Evolutionary conservation across 2,329 filamentous ascomycete species (phyloP).

Genomic region (Calonectria crousiana): DNA sequence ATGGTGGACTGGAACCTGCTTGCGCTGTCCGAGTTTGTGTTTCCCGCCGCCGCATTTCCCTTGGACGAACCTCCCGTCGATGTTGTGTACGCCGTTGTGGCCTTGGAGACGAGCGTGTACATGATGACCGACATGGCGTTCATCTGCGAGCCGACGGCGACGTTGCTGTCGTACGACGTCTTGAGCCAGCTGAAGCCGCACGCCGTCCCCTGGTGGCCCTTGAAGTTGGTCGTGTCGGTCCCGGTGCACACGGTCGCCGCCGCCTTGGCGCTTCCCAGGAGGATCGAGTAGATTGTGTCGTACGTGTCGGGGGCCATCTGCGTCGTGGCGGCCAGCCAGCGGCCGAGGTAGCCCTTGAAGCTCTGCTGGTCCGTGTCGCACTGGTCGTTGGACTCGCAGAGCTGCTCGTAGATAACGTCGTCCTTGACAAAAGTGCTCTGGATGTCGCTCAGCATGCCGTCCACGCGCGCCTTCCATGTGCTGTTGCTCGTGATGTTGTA

Average conservation of each 20-base stretch:
- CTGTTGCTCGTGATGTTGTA: constrained; percentile 68
- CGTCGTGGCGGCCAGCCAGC: constrained; percentile 71
- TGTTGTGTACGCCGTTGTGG: constrained; percentile 61
- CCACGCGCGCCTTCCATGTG: constrained; percentile 69
- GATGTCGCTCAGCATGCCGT: constrained; percentile 67
- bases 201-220: constrained; percentile 67
- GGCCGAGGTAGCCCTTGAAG: constrained; percentile 81
- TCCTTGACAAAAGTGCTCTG: constrained; percentile 65
- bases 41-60: constrained; percentile 63
- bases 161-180: constrained; percentile 67
- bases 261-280: constrained; percentile 62
- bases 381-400: constrained; percentile 70
- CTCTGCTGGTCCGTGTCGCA: constrained; percentile 80
- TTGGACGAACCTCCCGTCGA: constrained; percentile 70
- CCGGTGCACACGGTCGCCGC: constrained; percentile 68
- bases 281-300: constrained; percentile 61
- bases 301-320: constrained; percentile 67
- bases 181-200: constrained; percentile 76
- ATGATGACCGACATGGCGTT: constrained; percentile 73
- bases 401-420: constrained; percentile 72
- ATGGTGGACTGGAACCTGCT: constrained; percentile 50
- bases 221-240: constrained; percentile 53
- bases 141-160: constrained; percentile 78
- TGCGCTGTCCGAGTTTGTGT: constrained; percentile 43
- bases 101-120: constrained; percentile 65